These are phyloP conservation scores for Phytophthora pini DNA, from an alignment of 352 stramenopile species.

Conservation along the genomic window DNA sequence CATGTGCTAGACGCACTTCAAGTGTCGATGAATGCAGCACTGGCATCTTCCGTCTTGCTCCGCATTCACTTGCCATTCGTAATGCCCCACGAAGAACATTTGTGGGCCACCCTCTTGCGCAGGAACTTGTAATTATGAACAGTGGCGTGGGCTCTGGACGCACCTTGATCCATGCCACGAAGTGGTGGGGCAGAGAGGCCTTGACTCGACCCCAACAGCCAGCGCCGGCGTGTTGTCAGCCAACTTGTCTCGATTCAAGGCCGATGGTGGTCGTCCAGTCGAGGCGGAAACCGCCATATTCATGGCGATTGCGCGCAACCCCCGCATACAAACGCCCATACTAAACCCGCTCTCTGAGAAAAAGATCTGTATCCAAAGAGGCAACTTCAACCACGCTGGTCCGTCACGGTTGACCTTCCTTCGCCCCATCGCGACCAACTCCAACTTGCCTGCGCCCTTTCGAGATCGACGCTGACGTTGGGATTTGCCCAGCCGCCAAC, in stretches of 20 bases:
- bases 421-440: constrained; percentile 5
- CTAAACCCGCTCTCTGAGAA: constrained; percentile 34
- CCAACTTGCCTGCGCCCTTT: constrained; percentile 10
- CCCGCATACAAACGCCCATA: constrained; percentile 23
- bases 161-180: constrained; percentile 12
- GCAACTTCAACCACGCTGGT: constrained; percentile 34
- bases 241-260: background rate
- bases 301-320: constrained; percentile 14
- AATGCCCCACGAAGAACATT: constrained; percentile 14
- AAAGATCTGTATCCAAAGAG: constrained; percentile 22
- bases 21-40: constrained; percentile 10
- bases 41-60: constrained; percentile 15
- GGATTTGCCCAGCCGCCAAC: constrained; percentile 6
- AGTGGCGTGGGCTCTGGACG: constrained; percentile 6
- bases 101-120: constrained; percentile 1
- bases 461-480: constrained; percentile 5
- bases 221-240: background rate
- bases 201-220: background rate
- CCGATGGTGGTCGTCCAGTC: constrained; percentile 16
- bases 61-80: constrained; percentile 5
- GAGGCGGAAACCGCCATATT: constrained; percentile 20
- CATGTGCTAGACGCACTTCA: background rate
- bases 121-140: background rate
- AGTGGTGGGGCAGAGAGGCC: too few relatives aligned
- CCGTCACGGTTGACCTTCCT: background rate